Conservation (phyloP, 306 rosid genomes). For the Arachis stenosperma region DNA sequence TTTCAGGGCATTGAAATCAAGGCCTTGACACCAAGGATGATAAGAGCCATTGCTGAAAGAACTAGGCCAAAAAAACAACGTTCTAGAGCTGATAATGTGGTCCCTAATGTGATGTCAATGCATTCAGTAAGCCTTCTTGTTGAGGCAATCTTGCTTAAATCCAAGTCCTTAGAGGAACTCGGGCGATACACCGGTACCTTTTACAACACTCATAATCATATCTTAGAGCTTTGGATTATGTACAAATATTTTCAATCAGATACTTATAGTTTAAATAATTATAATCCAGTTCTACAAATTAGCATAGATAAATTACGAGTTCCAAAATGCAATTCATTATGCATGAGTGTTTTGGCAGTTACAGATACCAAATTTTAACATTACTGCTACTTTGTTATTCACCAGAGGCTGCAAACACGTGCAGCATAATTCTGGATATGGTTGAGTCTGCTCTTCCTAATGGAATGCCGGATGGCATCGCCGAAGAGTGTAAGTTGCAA, state of each 20-base stretch:
- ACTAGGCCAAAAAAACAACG: slow-evolving; percentile 60
- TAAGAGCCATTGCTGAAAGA: slow-evolving; percentile 68
- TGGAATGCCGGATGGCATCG: slow-evolving; percentile 70
- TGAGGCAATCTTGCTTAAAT: slow-evolving; percentile 91
- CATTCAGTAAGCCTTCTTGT: slow-evolving; percentile 92
- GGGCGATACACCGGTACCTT: slow-evolving; percentile 64
- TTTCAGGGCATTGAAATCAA: slow-evolving; percentile 85
- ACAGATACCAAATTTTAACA: slow-evolving; percentile 10
- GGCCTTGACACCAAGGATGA: slow-evolving; percentile 73
- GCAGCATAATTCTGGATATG: slow-evolving; percentile 80
- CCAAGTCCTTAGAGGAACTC: slow-evolving; percentile 79
- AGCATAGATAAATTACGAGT: slow-evolving; percentile 31
- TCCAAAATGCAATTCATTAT: neutral
- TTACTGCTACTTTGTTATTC: slow-evolving; percentile 35
- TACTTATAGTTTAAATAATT: no score
- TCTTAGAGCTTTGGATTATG: slow-evolving; percentile 8
- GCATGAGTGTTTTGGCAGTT: neutral
- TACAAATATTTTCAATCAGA: no score
- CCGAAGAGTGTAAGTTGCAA: slow-evolving; percentile 83
- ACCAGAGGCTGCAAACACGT: slow-evolving; percentile 84
- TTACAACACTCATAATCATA: slow-evolving; percentile 10
- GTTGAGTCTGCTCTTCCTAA: slow-evolving; percentile 79
- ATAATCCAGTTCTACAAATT: neutral
- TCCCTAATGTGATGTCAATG: slow-evolving; percentile 76
- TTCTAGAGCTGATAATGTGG: slow-evolving; percentile 53